phyloP scores from a whole-genome alignment of 2,329 filamentous ascomycete genomes.

The Mariannaea elegans region DNA sequence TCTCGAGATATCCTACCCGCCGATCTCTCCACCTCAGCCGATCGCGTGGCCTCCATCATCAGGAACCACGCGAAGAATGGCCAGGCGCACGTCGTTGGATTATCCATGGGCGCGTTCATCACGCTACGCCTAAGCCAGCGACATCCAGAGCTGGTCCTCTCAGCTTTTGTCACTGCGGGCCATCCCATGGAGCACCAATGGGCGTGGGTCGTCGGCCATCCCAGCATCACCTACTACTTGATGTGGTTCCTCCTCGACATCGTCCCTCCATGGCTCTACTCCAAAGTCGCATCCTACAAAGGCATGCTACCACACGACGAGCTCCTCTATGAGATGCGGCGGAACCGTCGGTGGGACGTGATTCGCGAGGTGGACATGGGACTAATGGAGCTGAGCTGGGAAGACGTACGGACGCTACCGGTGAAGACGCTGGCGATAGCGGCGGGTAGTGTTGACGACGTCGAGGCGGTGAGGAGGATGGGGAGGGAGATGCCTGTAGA shows the following conservation, averaged over 20 bases:
- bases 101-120: conserved; percentile 53
- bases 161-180: conserved; percentile 47
- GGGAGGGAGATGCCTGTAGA: conserved; percentile 35
- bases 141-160: conserved; percentile 47
- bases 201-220: conserved; percentile 37
- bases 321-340: conserved; percentile 45
- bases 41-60: conserved; percentile 48
- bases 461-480: conserved; percentile 43
- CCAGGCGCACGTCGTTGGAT: conserved; percentile 50
- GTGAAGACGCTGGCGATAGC: conserved; percentile 43
- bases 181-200: conserved; percentile 41
- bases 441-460: conserved; percentile 45
- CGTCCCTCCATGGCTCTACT: conserved; percentile 41
- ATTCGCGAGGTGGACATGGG: conserved; percentile 36
- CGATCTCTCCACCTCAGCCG: conserved; percentile 42
- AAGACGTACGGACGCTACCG: conserved; percentile 35
- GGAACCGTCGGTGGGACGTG: conserved; percentile 43
- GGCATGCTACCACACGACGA: conserved; percentile 41
- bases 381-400: conserved; percentile 35
- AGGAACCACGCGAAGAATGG: conserved; percentile 45
- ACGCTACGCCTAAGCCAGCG: conserved; percentile 42
- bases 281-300: conserved; percentile 36
- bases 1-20: conserved; percentile 45
- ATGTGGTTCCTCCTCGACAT: conserved; percentile 38
- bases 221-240: conserved; percentile 39